These are phyloP conservation scores for Xylariaceae sp. DNA, from an alignment of 2,329 filamentous ascomycete species.

Conservation along the genomic window DNA sequence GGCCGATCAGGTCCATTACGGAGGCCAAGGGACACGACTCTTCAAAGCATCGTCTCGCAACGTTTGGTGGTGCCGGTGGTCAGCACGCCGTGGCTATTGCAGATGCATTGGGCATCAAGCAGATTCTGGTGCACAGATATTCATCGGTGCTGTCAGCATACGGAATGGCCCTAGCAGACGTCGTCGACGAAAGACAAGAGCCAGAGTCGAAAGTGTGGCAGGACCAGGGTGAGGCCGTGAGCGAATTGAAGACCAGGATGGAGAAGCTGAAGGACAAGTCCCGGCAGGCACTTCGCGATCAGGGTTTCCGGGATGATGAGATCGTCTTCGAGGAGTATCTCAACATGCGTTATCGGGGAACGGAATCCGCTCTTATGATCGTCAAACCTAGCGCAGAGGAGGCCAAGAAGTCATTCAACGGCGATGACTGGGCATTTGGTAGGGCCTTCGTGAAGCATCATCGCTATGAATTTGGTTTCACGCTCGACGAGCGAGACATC, in stretches of 20 bases:
- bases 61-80: conserved; percentile 86
- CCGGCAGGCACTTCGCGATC: conserved; percentile 58
- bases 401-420: conserved; percentile 51
- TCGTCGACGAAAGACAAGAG: conserved; percentile 86
- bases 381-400: conserved; percentile 64
- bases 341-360: conserved; percentile 88
- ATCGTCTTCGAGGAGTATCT: conserved; percentile 88
- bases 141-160: conserved; percentile 87
- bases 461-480: conserved; percentile 90
- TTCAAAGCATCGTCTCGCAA: conserved; percentile 81
- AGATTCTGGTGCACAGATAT: conserved; percentile 81
- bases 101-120: conserved; percentile 73
- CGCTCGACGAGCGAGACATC: conserved; percentile 74
- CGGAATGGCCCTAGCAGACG: conserved; percentile 87
- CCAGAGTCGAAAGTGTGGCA: conserved; percentile 61
- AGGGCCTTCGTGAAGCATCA: conserved; percentile 82
- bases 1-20: conserved; percentile 83
- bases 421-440: conserved; percentile 74
- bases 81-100: conserved; percentile 92
- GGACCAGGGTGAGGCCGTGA: conserved; percentile 50
- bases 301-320: conserved; percentile 70
- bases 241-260: conserved; percentile 67
- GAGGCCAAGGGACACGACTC: conserved; percentile 92
- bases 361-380: conserved; percentile 87
- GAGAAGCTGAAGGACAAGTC: conserved; percentile 74